Evolutionary conservation across 371 early-diverging fungal genomes (phyloP).

Genomic region (Sporodiniella umbellata): DNA sequence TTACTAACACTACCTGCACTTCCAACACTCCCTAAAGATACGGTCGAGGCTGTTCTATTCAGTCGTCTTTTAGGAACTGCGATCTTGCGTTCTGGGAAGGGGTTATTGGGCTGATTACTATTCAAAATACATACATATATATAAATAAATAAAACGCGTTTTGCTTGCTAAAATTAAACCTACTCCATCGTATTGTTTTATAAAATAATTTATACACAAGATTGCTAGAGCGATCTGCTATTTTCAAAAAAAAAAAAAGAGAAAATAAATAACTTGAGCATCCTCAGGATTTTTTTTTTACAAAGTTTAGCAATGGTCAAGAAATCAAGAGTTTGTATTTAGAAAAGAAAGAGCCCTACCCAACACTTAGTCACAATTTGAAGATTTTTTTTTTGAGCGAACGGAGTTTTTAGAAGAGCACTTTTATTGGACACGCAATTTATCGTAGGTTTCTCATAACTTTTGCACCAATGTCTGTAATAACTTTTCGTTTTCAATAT

Average conservation of each 20-base stretch:
- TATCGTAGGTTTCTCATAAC: too few relatives aligned
- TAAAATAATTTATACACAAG: background rate
- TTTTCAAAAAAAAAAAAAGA: too few relatives aligned
- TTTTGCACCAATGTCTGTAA: too few relatives aligned
- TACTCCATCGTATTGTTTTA: background rate
- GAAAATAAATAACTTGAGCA: too few relatives aligned
- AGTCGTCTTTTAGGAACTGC: conserved; percentile 15
- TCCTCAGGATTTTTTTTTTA: too few relatives aligned
- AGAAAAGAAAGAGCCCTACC: background rate
- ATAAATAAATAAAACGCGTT: background rate
- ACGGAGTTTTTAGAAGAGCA: background rate
- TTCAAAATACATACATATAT: background rate
- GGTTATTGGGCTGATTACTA: conserved; percentile 1
- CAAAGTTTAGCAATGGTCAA: background rate
- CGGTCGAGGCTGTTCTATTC: conserved; percentile 10
- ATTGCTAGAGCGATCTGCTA: background rate
- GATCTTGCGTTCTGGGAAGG: conserved; percentile 11
- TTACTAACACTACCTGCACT: background rate
- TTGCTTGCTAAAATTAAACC: background rate
- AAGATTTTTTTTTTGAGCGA: background rate
- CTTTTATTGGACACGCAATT: background rate
- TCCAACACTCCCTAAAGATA: conserved; percentile 12
- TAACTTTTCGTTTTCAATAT: too few relatives aligned
- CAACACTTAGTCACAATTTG: conserved; percentile 3
- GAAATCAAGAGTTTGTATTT: background rate